Evolutionary conservation across 371 early-diverging fungal genomes (phyloP).

Genomic region (Lichtheimia corymbifera): DNA sequence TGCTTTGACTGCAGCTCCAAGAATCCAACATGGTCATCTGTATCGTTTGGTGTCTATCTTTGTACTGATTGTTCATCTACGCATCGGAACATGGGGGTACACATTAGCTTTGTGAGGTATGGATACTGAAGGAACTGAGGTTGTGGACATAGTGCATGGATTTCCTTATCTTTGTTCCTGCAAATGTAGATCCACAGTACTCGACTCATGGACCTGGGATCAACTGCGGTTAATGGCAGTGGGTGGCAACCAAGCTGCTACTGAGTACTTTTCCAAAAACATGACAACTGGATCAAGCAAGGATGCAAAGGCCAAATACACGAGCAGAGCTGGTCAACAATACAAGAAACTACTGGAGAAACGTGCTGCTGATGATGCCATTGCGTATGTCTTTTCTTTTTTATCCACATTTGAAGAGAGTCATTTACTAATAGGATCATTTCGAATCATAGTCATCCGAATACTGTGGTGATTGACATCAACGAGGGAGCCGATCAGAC

Average conservation of each 20-base stretch:
- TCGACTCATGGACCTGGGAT: constrained; percentile 94
- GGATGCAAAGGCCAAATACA: constrained; percentile 86
- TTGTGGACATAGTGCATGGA: no score
- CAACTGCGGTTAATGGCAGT: constrained; percentile 94
- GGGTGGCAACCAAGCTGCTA: constrained; percentile 80
- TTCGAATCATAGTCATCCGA: constrained; percentile 27
- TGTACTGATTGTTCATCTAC: constrained; percentile 98
- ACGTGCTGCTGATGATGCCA: constrained; percentile 79
- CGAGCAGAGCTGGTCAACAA: constrained; percentile 70
- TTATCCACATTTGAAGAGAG: neutral
- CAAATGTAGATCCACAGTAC: constrained; percentile 70
- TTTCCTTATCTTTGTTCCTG: no score
- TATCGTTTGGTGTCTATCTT: constrained; percentile 96
- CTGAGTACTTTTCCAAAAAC: constrained; percentile 80
- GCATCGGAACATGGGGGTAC: constrained; percentile 94
- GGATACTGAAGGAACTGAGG: neutral
- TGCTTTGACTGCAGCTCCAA: constrained; percentile 98
- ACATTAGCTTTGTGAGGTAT: constrained; percentile 95
- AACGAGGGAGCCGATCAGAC: constrained; percentile 8
- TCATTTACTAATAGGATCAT: neutral
- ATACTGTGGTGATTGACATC: constrained; percentile 39
- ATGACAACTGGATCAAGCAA: constrained; percentile 45
- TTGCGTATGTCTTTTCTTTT: constrained; percentile 39
- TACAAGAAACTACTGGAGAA: constrained; percentile 84
- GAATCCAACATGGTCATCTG: constrained; percentile 97